Base-by-base conservation (phyloP, 1,284 basidiomycete genomes). In the Cutaneotrichosporon sp. region DNA sequence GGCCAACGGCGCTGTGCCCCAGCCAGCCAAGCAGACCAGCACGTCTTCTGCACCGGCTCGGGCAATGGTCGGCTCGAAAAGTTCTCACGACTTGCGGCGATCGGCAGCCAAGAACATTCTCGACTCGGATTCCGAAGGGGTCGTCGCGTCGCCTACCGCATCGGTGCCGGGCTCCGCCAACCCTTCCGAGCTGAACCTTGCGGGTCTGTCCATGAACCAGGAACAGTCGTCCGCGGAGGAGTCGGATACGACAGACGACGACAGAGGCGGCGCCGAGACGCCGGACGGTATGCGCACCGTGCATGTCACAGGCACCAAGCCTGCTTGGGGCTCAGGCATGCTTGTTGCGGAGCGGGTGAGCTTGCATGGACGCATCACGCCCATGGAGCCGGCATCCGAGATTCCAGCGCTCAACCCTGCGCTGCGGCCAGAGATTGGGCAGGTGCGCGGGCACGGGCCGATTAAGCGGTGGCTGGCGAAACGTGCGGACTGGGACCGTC, bases 331-430 rank as follows among this genome's bases (percentile, higher is more conserved):
- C 52, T 72, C 72, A 26, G 43, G 52, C 1, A 46, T 39, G 8
- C 85, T 87, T 78, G 86, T 97, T 54, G 80, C 91, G n/a, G 91
- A 97, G 73, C 83, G 93, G 7, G 83, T 97, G 12, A 84, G 85
- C 21, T 85, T 85, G 1, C 80, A 80, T 33, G 93, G 93, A 7
- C 74, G 83, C 7, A 80, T 92, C 10, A 81, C 91, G 7, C 79
- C 85, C 0, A 80, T 97, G 66, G 92, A 97, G 66, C 77, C 84
- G 0, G 80, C 82, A 56, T 71, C 78, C 3, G 79, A 85, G 39
- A 57, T 71, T 1, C 67, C 69, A 0, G 69, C 72, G 1, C 55
- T 72, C 4, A 48, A 71, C 45, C 66, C 70, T 2, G 51, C 41
- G 3, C 52, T 72, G 23, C 35, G 57, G 9, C 61, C 67, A 8